Percentiles rank a stretch among this genome's conserved stretches.
Conservation (phyloP, 192 early-diverging fungal species). For the Coemansia sp. region DNA sequence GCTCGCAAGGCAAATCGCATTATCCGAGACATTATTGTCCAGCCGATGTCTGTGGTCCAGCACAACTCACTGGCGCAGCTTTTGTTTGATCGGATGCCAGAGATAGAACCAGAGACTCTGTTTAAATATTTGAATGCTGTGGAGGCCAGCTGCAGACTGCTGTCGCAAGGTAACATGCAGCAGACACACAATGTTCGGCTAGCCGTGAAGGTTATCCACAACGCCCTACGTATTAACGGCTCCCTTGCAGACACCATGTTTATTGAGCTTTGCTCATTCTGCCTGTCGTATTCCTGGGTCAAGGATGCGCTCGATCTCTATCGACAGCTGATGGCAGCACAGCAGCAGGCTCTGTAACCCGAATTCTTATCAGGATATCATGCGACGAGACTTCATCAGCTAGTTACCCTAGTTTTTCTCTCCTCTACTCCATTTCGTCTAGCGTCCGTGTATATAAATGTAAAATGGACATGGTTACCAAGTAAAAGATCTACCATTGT, state of each 20-base stretch:
- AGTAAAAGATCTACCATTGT: slow-evolving; percentile 3
- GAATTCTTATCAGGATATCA: too few species aligned
- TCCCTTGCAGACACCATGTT: slow-evolving; percentile 27
- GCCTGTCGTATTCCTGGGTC: slow-evolving; percentile 43
- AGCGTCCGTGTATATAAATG: not conserved
- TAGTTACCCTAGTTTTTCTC: too few species aligned
- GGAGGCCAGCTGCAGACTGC: slow-evolving; percentile 43
- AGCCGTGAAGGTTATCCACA: slow-evolving; percentile 29
- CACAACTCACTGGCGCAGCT: slow-evolving; percentile 32
- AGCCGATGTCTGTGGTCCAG: slow-evolving; percentile 35
- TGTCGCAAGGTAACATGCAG: slow-evolving; percentile 14
- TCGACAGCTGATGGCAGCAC: slow-evolving; percentile 14
- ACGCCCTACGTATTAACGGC: slow-evolving; percentile 19
- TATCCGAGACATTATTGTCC: slow-evolving; percentile 20
- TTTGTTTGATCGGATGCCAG: slow-evolving; percentile 14
- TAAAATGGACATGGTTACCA: too few species aligned
- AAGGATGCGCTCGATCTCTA: slow-evolving; percentile 47
- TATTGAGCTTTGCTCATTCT: slow-evolving; percentile 47
- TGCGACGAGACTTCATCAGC: too few species aligned
- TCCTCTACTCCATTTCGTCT: too few species aligned
- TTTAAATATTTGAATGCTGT: slow-evolving; percentile 42
- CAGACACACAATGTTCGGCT: slow-evolving; percentile 35
- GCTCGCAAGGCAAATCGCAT: slow-evolving; percentile 13
- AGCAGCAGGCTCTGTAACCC: not conserved
- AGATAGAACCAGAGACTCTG: slow-evolving; percentile 20